Conservation (phyloP, 768 basidiomycete species). For the Trametes elegans region DNA sequence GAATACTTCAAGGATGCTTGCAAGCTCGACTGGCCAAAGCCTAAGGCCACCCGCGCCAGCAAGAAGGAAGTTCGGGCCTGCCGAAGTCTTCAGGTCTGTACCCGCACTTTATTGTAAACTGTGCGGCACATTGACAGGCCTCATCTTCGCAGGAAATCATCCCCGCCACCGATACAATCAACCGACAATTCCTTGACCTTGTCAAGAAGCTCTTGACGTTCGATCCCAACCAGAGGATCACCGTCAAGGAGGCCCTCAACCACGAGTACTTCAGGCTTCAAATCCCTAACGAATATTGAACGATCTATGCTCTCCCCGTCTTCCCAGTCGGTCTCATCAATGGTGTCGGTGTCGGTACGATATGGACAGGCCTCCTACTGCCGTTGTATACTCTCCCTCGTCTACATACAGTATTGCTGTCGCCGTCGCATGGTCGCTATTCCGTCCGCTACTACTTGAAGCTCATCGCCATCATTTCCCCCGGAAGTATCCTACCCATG, state of each 20-base stretch:
- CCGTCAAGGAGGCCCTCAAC: conserved; percentile 81
- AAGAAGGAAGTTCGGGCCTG: conserved; percentile 92
- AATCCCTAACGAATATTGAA: conserved; percentile 68
- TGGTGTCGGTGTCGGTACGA: conserved; percentile 22
- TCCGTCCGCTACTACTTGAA: conserved; percentile 18
- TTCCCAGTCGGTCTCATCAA: conserved; percentile 7
- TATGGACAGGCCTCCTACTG: conserved; percentile 24
- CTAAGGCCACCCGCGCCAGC: conserved; percentile 84
- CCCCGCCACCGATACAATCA: conserved; percentile 68
- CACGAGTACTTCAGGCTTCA: conserved; percentile 82
- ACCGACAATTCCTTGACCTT: conserved; percentile 82
- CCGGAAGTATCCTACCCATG: conserved; percentile 26
- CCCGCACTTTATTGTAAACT: not conserved
- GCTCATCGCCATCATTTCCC: conserved; percentile 22
- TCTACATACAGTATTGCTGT: conserved; percentile 27
- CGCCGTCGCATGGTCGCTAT: conserved; percentile 26
- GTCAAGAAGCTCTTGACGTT: conserved; percentile 86
- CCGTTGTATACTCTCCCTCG: conserved; percentile 26
- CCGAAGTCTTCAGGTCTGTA: conserved; percentile 67
- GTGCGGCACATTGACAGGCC: not conserved
- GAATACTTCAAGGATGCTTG: conserved; percentile 90
- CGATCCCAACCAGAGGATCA: conserved; percentile 85
- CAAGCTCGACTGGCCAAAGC: conserved; percentile 90
- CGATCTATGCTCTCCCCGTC: conserved; percentile 13
- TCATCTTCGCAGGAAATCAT: conserved; percentile 71